These are phyloP conservation scores for Lactuca saligna DNA, from an alignment of 129 eudicot species.

Conservation along the genomic window DNA sequence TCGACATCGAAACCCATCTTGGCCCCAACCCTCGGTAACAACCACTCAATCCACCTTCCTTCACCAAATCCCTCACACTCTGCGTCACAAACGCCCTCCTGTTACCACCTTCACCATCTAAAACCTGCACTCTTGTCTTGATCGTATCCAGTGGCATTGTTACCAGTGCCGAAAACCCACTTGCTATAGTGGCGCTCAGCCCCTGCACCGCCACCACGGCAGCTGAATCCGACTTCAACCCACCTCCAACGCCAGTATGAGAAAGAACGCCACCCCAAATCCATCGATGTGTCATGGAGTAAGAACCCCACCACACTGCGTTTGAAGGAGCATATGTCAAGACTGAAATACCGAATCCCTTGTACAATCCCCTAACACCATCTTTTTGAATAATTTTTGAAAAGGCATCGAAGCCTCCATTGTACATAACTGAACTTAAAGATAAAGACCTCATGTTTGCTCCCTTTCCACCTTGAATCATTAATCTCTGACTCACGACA, in stretches of 20 bases:
- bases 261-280: conserved; percentile 44
- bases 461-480: conserved; percentile 64
- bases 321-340: conserved; percentile 76
- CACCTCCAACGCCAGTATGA: conserved; percentile 20
- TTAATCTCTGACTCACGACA: conserved; percentile 81
- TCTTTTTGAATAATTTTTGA: conserved; percentile 50
- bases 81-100: conserved; percentile 34
- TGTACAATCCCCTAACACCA: conserved; percentile 68
- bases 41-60: conserved; percentile 78
- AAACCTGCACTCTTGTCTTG: conserved; percentile 84
- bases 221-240: conserved; percentile 40
- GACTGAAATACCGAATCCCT: conserved; percentile 79
- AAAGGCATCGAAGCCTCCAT: conserved; percentile 75
- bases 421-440: conserved; percentile 31
- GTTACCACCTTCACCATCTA: conserved; percentile 42
- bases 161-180: conserved; percentile 75
- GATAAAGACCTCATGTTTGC: conserved; percentile 10
- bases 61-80: conserved; percentile 54
- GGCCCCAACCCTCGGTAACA: conserved; percentile 84
- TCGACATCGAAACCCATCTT: conserved; percentile 89
- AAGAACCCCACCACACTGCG: conserved; percentile 78
- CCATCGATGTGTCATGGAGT: conserved; percentile 44
- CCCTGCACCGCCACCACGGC: conserved; percentile 67
- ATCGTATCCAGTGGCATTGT: conserved; percentile 88
- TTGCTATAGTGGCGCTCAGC: conserved; percentile 68